Evolutionary conservation across 208 protist genomes (phyloP).

Genomic region (Leishmania mexicana): DNA sequence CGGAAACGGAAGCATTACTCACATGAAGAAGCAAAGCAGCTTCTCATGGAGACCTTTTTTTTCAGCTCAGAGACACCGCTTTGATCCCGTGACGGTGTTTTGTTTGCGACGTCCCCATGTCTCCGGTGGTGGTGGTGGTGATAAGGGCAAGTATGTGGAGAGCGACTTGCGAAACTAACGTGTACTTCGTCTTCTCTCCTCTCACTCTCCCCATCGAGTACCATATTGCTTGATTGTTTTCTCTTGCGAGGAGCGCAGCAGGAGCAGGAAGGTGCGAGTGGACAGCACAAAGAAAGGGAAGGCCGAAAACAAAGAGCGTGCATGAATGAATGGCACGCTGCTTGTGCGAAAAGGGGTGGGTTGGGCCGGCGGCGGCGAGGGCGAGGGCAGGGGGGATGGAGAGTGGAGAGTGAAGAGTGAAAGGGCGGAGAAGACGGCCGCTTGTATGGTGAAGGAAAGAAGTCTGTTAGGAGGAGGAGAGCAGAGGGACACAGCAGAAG

Average conservation of each 20-base stretch:
- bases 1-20: neutral
- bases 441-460: neutral
- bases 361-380: neutral
- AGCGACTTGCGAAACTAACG: neutral
- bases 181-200: neutral
- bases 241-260: neutral
- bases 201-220: neutral
- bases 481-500: constrained; percentile 8
- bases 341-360: neutral
- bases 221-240: neutral
- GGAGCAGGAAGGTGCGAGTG: neutral
- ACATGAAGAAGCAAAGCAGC: neutral
- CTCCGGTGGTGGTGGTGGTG: neutral
- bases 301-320: neutral
- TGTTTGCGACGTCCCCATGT: neutral
- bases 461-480: neutral
- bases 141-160: neutral
- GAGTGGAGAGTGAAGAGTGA: neutral
- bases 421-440: neutral
- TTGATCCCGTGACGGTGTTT: neutral
- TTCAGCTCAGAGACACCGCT: neutral
- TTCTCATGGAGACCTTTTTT: neutral
- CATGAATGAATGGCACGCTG: neutral
- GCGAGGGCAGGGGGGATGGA: neutral
- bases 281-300: neutral